Conservation (phyloP, 2,329 filamentous ascomycete species). For the Aspergillus fumigatiaffinis region DNA sequence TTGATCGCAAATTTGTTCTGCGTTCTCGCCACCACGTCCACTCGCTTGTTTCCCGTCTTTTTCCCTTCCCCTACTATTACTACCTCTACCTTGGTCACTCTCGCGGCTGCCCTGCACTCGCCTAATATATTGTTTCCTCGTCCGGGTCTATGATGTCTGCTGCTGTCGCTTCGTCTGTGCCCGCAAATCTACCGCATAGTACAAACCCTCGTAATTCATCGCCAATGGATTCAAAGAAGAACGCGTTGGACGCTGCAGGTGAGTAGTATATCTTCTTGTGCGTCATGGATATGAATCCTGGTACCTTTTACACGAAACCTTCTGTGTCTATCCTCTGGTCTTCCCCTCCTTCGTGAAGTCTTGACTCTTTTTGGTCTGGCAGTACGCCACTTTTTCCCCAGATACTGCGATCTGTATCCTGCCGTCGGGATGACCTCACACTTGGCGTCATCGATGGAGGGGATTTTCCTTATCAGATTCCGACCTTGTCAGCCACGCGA, state of each 20-base stretch:
- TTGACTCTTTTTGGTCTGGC: conserved; percentile 26
- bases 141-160: conserved; percentile 35
- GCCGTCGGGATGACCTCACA: conserved; percentile 36
- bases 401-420: conserved; percentile 24
- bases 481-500: conserved; percentile 7
- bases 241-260: conserved; percentile 39
- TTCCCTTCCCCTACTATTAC: conserved; percentile 6
- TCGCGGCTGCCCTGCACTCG: conserved; percentile 13
- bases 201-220: conserved; percentile 33
- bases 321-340: conserved; percentile 6
- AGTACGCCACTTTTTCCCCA: conserved; percentile 27
- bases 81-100: conserved; percentile 10
- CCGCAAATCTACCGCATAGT: conserved; percentile 26
- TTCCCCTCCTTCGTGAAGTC: conserved; percentile 7
- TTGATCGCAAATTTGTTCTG: conserved; percentile 18
- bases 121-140: conserved; percentile 13
- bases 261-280: conserved; percentile 17
- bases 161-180: conserved; percentile 35
- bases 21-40: conserved; percentile 9
- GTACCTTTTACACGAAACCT: conserved; percentile 1
- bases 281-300: conserved; percentile 1
- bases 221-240: conserved; percentile 43
- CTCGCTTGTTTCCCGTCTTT: conserved; percentile 11
- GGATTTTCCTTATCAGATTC: conserved; percentile 19
- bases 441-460: conserved; percentile 32